Base-by-base conservation (phyloP, 2,329 filamentous ascomycete genomes). In the Cercospora brassicicola region DNA sequence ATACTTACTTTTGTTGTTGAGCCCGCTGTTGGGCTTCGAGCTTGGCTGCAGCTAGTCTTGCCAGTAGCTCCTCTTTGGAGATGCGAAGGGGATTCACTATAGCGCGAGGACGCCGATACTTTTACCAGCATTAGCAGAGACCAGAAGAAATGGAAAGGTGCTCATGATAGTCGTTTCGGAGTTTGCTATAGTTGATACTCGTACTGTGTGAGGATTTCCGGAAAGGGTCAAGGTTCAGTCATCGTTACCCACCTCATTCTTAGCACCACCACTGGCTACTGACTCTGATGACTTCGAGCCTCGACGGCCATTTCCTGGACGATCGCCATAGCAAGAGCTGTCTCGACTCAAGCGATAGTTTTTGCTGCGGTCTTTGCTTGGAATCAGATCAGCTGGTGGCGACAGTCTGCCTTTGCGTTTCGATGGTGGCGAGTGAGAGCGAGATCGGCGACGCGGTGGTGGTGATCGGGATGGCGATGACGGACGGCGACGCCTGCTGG, bases 401-500 rank as follows among this genome's bases (percentile, higher is more conserved):
- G 61, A 64, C 20, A 63, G 62, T 59, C 68, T 66, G 55, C 67
- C 62, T 33, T 66, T 70, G 31, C 74, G 74, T 62, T 73, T 75
- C 42, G 74, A 72, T 18, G 72, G 70, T 36, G 74, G 74, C 8
- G 71, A 72, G 48, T 62, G 69, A 51, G 70, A 69, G 28, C 68
- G 75, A 10, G 73, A 74, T 42, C 65, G 67, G 60, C 66, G 56
- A 33, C 69, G 64, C 48, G 53, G 31, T 13, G 62, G 62, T 36
- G 67, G 59, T 56, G 69, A 71, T 20, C 64, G 69, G 11, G 69
- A 60, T 23, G 62, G 66, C 26, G 66, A 69, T 93, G 2, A 89
- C 92, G 71, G 90, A 94, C 73, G 85, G 96, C 65, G 97, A 96
- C 76, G 89, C 63, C 66, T 68, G 62, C 59, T 64, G 89, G 60